Base-by-base conservation (phyloP, 2,329 filamentous ascomycete species). In the Colletotrichum shisoi region DNA sequence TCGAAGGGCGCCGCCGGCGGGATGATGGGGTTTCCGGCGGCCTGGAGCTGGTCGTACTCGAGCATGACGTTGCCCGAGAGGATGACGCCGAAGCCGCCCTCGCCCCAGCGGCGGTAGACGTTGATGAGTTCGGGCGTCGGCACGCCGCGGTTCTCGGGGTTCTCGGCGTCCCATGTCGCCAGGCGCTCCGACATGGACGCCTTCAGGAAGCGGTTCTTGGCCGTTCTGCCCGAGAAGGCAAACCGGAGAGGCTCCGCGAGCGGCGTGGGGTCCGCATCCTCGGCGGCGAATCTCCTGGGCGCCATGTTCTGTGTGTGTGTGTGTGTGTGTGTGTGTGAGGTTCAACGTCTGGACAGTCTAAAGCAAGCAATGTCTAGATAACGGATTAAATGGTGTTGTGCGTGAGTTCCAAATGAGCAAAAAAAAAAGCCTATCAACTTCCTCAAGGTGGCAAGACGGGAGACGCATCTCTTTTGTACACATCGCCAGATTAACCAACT, bases 101-200 rank as follows among this genome's bases (percentile, higher is more conserved):
- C 82, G 15, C 85, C 86, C 85, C 86, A 89, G 69, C 81, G 76
- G 59, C 81, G 78, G 75, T 89, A 89, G 48, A 87, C 77, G 48
- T 87, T 84, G 71, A 86, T 72, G 21, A 78, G 71, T 51, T 80
- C 75, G 44, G 74, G 70, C 2, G 76, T 76, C 1, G 80, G 79
- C n/a, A 82, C 71, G 0, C 80, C 80, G 56, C 88, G 82, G 2
- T 80, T 80, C 31, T 82, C 76, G 13, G 84, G 71, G 62, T 85
- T 79, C 24, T 81, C 80, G 4, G 84, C 79, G 64, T 85, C 81
- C 86, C 87, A 91, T 2, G 84, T 86, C 0, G 87, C 85, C 17
- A 90, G 78, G 13, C 84, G 80, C 74, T 91, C 89, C 2, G 85
- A 85, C 88, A 91, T 90, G 48, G 89, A 85, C 4, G 80, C 87